phyloP scores from a whole-genome alignment of 306 rosid genomes.

The Begonia peltatifolia region DNA sequence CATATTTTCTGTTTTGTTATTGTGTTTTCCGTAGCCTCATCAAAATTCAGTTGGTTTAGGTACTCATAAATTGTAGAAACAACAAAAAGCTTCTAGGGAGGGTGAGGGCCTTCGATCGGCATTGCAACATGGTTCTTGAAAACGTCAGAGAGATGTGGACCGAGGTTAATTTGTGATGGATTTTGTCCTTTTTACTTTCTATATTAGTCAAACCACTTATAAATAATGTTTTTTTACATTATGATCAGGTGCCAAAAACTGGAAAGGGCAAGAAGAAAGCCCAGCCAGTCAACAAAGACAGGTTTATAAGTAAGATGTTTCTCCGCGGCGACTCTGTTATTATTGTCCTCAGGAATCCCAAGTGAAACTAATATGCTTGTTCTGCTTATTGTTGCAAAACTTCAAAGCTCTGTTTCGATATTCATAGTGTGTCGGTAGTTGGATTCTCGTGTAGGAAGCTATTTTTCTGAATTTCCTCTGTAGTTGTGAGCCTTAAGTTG shows the following conservation, averaged over 20 bases:
- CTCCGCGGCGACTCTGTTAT: slow-evolving; percentile 82
- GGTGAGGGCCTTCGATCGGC: slow-evolving; percentile 88
- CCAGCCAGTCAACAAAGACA: slow-evolving; percentile 79
- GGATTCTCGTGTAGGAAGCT: background rate
- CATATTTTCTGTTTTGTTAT: too few species aligned
- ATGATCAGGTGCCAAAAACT: slow-evolving; percentile 58
- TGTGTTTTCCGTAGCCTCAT: too few species aligned
- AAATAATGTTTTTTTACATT: background rate
- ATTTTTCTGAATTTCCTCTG: background rate
- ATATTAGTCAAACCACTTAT: background rate
- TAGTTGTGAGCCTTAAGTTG: too few species aligned
- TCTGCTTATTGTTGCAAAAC: background rate
- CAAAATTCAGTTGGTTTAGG: slow-evolving; percentile 20
- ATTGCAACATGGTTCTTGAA: slow-evolving; percentile 94
- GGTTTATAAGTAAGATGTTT: slow-evolving; percentile 90
- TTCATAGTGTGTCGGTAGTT: background rate
- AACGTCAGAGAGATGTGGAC: slow-evolving; percentile 99
- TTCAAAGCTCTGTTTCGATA: background rate
- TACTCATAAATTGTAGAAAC: slow-evolving; percentile 80
- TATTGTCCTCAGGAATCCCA: slow-evolving; percentile 86
- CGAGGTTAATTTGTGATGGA: slow-evolving; percentile 35
- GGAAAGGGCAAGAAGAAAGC: slow-evolving; percentile 92
- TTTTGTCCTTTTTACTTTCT: background rate
- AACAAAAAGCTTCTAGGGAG: slow-evolving; percentile 83
- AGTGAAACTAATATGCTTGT: slow-evolving; percentile 23